Base-by-base conservation (phyloP, 257 asterid species). In the Primulina huaijiensis region DNA sequence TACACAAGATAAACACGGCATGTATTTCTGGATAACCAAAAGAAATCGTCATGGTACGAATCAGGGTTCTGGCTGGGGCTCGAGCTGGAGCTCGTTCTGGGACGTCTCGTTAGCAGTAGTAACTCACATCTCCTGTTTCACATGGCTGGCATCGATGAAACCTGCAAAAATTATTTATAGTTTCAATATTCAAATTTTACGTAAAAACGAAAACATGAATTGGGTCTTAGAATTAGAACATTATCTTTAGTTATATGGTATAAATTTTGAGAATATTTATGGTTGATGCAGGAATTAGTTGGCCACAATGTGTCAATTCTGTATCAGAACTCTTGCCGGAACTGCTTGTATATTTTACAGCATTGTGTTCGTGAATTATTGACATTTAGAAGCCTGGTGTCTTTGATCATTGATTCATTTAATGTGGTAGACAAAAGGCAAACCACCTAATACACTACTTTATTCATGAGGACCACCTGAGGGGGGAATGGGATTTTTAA, bases 51-150 rank as follows among this genome's bases (percentile, higher is more conserved):
- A 71, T 77, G 72, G 50, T 65, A 60, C 53, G 64, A 37, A 77
- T 73, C 56, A 65, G 77, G 74, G 55, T n/a, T 40, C 50, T 0
- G 50, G 50, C 50, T 40, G 5, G 50, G 17, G 16, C 14, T 2
- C 16, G 16, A 10, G 16, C 14, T 75, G 50, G 67, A 75, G 73
- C 66, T 77, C 69, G 52, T 74, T 73, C 64, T 65, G 40, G 34
- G 56, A 19, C 73, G 69, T 67, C 53, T 72, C 46, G 59, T 50
- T 62, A 67, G 52, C 21, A 57, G 60, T 40, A 27, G 69, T 55
- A 74, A 63, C 57, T 88, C 85, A 88, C 93, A 82, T 90, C 85
- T 85, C 95, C 83, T 83, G 75, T 90, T 86, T 90, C 73, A 86
- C 85, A 67, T 83, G 75, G 62, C 80, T 78, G 65, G 80, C 70